These are phyloP conservation scores for Fusarium musae DNA, from an alignment of 2,329 filamentous ascomycete genomes.

Conservation along the genomic window DNA sequence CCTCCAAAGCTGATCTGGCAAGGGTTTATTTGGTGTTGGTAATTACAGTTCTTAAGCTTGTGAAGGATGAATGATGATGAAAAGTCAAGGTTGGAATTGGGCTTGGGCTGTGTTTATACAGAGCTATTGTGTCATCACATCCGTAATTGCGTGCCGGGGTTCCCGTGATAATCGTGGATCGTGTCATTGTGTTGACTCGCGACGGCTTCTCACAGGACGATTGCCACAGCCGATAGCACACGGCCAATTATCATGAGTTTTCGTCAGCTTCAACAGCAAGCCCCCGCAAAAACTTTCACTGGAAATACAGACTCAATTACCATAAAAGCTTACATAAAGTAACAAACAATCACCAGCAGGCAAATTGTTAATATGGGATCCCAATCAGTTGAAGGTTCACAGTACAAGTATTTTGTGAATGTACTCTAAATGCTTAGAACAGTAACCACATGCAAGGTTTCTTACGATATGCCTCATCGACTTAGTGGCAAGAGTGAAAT, in stretches of 20 bases:
- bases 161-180: conserved; percentile 6
- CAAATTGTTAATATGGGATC: not conserved
- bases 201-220: not conserved
- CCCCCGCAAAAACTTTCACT: no score
- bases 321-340: not conserved
- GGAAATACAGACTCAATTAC: not conserved
- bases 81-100: not conserved
- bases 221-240: not conserved
- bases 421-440: not conserved
- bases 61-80: not conserved
- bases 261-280: not conserved
- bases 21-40: not conserved
- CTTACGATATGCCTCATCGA: not conserved
- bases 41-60: not conserved
- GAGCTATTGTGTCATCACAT: not conserved
- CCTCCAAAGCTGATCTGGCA: no score
- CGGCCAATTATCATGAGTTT: not conserved
- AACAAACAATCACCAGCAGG: not conserved
- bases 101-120: not conserved
- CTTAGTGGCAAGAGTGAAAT: not conserved
- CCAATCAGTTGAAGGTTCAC: not conserved
- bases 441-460: not conserved
- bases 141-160: conserved; percentile 9
- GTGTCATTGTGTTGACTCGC: conserved; percentile 7
- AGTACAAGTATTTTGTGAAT: not conserved